phyloP scores from a whole-genome alignment of 371 early-diverging fungal species.

The Amoeboaphelidium protococcarum region DNA sequence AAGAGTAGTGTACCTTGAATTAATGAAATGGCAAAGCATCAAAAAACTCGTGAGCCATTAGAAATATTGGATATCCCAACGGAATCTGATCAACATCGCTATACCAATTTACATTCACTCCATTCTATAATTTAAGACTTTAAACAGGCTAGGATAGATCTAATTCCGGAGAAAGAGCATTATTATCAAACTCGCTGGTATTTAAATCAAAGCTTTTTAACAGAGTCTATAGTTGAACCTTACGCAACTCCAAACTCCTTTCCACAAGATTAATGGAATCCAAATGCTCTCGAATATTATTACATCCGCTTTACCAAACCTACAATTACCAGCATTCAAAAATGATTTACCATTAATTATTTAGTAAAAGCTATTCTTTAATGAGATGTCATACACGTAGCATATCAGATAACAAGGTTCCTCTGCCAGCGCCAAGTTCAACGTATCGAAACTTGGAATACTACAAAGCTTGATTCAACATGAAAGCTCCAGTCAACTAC shows the following conservation, averaged over 20 bases:
- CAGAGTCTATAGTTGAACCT: conserved; percentile 30
- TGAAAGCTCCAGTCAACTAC: background rate
- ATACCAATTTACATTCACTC: too few species aligned
- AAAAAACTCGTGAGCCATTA: conserved; percentile 83
- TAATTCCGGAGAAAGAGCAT: too few species aligned
- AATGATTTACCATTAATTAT: too few species aligned
- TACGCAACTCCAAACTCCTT: conserved; percentile 25
- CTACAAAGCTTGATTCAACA: background rate
- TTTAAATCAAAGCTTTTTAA: too few species aligned
- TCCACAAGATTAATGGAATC: conserved; percentile 1
- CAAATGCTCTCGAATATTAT: too few species aligned
- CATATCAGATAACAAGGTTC: conserved; percentile 79
- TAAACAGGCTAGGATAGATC: too few species aligned
- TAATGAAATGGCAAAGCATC: conserved; percentile 78
- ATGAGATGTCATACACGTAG: conserved; percentile 25
- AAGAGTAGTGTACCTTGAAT: conserved; percentile 27
- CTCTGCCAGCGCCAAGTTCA: conserved; percentile 82
- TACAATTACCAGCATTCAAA: too few species aligned
- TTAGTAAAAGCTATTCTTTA: too few species aligned
- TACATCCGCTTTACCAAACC: too few species aligned
- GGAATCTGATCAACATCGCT: conserved; percentile 9
- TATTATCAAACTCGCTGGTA: too few species aligned
- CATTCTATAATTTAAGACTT: too few species aligned
- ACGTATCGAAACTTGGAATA: conserved; percentile 27
- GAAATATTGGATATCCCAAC: conserved; percentile 11